Conservation (phyloP, 495 filamentous ascomycete genomes). For the Xylaria telfairii region DNA sequence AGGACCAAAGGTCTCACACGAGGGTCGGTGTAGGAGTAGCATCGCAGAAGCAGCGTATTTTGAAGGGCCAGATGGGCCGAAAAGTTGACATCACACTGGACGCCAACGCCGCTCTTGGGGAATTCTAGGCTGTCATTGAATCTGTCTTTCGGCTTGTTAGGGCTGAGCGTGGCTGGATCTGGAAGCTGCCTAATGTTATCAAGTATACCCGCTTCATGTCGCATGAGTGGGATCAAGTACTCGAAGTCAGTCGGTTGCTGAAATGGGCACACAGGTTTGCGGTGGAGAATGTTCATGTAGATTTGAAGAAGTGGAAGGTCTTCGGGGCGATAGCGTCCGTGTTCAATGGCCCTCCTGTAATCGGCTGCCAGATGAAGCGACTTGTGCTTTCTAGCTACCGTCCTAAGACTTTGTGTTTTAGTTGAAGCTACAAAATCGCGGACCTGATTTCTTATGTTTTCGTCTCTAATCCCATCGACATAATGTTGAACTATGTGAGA, state of each 20-base stretch:
- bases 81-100: slow-evolving; percentile 87
- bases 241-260: slow-evolving; percentile 20
- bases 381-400: slow-evolving; percentile 51
- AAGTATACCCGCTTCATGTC: slow-evolving; percentile 31
- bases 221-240: slow-evolving; percentile 37
- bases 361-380: slow-evolving; percentile 54
- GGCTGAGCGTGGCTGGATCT: slow-evolving; percentile 47
- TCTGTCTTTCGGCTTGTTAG: slow-evolving; percentile 57
- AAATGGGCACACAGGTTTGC: slow-evolving; percentile 35
- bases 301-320: slow-evolving; percentile 39
- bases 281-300: slow-evolving; percentile 50
- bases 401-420: slow-evolving; percentile 31
- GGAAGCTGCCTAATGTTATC: slow-evolving; percentile 44
- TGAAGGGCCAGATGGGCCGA: slow-evolving; percentile 77
- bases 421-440: slow-evolving; percentile 38
- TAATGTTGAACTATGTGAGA: slow-evolving; percentile 46
- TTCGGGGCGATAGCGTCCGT: slow-evolving; percentile 43
- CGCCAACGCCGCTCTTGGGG: slow-evolving; percentile 69
- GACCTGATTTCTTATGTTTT: slow-evolving; percentile 44
- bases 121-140: slow-evolving; percentile 69
- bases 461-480: slow-evolving; percentile 50
- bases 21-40: slow-evolving; percentile 75
- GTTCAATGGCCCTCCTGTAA: slow-evolving; percentile 53
- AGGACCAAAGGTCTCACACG: slow-evolving; percentile 76
- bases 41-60: slow-evolving; percentile 78